Percentiles rank a stretch among this genome's conserved stretches.
Conservation (phyloP, 2,329 filamentous ascomycete species). For the Alternaria ethzedia region DNA sequence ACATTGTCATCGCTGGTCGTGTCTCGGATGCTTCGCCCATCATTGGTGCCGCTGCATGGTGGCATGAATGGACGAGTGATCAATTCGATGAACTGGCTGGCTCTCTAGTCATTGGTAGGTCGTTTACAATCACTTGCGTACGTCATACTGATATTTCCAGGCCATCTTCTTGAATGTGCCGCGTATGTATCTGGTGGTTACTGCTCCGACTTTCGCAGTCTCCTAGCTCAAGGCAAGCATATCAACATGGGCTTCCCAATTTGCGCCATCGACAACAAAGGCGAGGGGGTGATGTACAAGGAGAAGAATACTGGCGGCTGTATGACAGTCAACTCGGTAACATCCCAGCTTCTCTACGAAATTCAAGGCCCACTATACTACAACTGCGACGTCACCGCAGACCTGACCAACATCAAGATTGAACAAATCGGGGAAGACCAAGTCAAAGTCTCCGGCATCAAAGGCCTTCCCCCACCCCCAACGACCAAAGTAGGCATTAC, state of each 20-base stretch:
- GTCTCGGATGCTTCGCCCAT: constrained; percentile 45
- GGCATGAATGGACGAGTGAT: constrained; percentile 57
- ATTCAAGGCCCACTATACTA: constrained; percentile 51
- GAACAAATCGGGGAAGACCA: constrained; percentile 55
- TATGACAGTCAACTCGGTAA: constrained; percentile 56
- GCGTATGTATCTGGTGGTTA: constrained; percentile 40
- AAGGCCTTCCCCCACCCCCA: constrained; percentile 52
- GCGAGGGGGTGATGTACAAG: constrained; percentile 37
- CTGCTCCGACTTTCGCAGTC: constrained; percentile 50
- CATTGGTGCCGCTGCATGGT: constrained; percentile 59
- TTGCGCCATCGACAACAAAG: constrained; percentile 26
- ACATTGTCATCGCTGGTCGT: constrained; percentile 42
- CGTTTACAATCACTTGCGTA: neutral
- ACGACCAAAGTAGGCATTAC: constrained; percentile 59
- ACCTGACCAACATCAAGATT: constrained; percentile 31
- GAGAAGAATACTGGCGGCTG: constrained; percentile 34
- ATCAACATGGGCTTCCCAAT: constrained; percentile 45
- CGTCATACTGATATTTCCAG: constrained; percentile 47
- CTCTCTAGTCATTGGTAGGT: constrained; percentile 37
- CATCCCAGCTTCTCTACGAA: constrained; percentile 58
- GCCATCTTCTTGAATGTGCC: constrained; percentile 51
- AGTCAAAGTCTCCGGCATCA: constrained; percentile 44
- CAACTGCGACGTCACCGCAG: constrained; percentile 52
- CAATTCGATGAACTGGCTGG: constrained; percentile 43
- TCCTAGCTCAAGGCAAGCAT: constrained; percentile 41